Conservation (phyloP, 139 green algal species). For the Chlamydomonas sp. region DNA sequence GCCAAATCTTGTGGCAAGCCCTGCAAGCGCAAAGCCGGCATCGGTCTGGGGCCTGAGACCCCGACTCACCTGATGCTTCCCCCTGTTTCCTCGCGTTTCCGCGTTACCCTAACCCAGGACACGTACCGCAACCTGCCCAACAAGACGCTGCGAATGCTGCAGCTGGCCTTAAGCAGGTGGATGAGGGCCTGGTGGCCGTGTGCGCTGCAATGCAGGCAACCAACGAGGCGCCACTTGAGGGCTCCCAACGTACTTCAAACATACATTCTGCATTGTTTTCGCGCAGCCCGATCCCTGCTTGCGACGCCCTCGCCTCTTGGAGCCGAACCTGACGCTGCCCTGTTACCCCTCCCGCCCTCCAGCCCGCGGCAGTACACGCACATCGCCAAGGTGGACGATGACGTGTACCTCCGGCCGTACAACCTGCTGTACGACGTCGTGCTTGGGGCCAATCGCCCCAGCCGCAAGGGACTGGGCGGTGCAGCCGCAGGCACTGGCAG, state of each 20-base stretch:
- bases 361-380: slow-evolving; percentile 64
- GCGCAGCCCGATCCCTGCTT: neutral
- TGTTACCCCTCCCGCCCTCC: neutral
- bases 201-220: neutral
- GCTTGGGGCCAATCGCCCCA: neutral
- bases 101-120: slow-evolving; percentile 22
- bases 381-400: slow-evolving; percentile 75
- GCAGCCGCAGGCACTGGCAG: too few relatives aligned
- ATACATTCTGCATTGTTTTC: too few relatives aligned
- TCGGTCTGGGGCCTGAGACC: too few relatives aligned
- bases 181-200: neutral
- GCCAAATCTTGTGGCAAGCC: too few relatives aligned
- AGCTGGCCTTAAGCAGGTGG: slow-evolving; percentile 51
- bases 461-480: too few relatives aligned
- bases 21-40: too few relatives aligned
- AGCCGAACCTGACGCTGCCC: too few relatives aligned
- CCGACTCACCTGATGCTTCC: neutral
- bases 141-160: slow-evolving; percentile 68
- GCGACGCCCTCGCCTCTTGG: neutral
- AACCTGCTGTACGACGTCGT: slow-evolving; percentile 44
- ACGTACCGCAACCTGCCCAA: slow-evolving; percentile 63
- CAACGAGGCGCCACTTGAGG: too few relatives aligned
- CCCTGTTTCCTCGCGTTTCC: neutral
- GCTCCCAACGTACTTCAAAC: too few relatives aligned
- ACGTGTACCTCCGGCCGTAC: slow-evolving; percentile 62